Base-by-base conservation (phyloP, 2,329 filamentous ascomycete species). In the Sclerotinia minor region DNA sequence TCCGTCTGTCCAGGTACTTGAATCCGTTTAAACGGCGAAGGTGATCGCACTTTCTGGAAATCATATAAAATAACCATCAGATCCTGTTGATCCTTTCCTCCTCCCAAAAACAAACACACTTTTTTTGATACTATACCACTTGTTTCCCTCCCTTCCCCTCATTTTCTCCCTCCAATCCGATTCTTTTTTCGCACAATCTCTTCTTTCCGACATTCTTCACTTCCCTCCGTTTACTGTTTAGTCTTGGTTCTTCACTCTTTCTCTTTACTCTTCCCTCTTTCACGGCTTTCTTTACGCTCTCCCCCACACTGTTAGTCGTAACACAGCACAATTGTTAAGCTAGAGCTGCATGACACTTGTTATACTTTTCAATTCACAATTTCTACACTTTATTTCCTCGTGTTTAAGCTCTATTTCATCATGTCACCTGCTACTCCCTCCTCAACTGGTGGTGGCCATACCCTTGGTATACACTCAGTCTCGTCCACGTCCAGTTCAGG, bases 341-440 rank as follows among this genome's bases (percentile, higher is more conserved):
- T 59, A 26, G 21, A n/a, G 26, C 50, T 53, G 50, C 63, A 44
- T 38, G 24, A 44, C 63, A 32, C 52, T 35, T 55, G 5, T 32
- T 47, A 29, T 26, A 38, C 60, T 47, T 24, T 24, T 19, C n/a
- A 13, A 19, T 45, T 53, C 47, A 45, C 19, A 44, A 17, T 24
- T 49, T 19, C 11, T 29, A 67, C 47, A 29, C 65, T 24, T 50
- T 55, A 8, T 38, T 38, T 54, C 21, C 59, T 24, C 5, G 41
- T n/a, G 26, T 29, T 26, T 38, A 57, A 47, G 26, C 44, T 60
- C 26, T 26, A 19, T 47, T 26, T 21, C 5, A 52, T 47, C 35
- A 68, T 68, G 67, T 65, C 67, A 29, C 60, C 67, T 65, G 53
- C 67, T 59, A 65, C 60, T 45, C 67, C 67, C n/a, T 58, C 53